Percentiles rank a stretch among this genome's conserved stretches.
These are phyloP conservation scores for Pseudocercospora macadamiae DNA, from an alignment of 2,329 filamentous ascomycete species.

Conservation along the genomic window DNA sequence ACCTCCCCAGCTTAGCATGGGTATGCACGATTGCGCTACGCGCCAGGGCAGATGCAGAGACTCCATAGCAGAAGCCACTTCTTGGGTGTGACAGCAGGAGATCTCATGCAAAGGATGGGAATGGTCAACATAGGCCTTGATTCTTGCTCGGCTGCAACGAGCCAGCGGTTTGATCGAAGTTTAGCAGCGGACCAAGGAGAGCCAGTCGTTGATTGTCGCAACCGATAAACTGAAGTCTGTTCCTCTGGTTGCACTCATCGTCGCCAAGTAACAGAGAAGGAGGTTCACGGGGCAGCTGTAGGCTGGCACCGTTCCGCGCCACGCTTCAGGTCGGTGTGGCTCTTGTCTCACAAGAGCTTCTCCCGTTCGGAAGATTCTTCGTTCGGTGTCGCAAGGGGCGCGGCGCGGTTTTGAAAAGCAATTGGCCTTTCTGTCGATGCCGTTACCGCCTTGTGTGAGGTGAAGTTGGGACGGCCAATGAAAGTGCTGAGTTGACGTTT, in stretches of 20 bases:
- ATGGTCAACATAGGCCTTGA: slow-evolving; percentile 11
- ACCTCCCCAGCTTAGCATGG: slow-evolving; percentile 18
- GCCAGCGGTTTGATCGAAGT: not conserved
- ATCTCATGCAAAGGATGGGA: slow-evolving; percentile 18
- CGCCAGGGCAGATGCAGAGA: slow-evolving; percentile 23
- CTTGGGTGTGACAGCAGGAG: slow-evolving; percentile 25
- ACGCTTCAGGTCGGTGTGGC: slow-evolving; percentile 12
- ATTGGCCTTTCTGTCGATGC: slow-evolving; percentile 1
- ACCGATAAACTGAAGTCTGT: slow-evolving; percentile 10
- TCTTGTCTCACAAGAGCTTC: slow-evolving; percentile 13
- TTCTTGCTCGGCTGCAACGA: slow-evolving; percentile 4
- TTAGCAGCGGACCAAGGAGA: slow-evolving; percentile 7
- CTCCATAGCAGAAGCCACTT: slow-evolving; percentile 18
- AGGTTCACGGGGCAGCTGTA: slow-evolving; percentile 9
- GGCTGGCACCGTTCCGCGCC: slow-evolving; percentile 13
- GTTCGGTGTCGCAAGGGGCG: slow-evolving; percentile 15
- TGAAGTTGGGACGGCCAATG: slow-evolving; percentile 19
- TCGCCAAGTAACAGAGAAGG: slow-evolving; percentile 13
- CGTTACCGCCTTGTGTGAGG: slow-evolving; percentile 5
- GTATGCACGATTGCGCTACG: slow-evolving; percentile 21
- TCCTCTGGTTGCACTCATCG: slow-evolving; percentile 13
- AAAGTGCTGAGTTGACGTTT: not conserved
- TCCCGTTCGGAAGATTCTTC: slow-evolving; percentile 2
- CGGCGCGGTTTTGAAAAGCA: slow-evolving; percentile 15
- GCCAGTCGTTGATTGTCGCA: slow-evolving; percentile 5